These are phyloP conservation scores for Byssoonygena ceratinophila DNA, from an alignment of 2,329 filamentous ascomycete species.

Conservation along the genomic window DNA sequence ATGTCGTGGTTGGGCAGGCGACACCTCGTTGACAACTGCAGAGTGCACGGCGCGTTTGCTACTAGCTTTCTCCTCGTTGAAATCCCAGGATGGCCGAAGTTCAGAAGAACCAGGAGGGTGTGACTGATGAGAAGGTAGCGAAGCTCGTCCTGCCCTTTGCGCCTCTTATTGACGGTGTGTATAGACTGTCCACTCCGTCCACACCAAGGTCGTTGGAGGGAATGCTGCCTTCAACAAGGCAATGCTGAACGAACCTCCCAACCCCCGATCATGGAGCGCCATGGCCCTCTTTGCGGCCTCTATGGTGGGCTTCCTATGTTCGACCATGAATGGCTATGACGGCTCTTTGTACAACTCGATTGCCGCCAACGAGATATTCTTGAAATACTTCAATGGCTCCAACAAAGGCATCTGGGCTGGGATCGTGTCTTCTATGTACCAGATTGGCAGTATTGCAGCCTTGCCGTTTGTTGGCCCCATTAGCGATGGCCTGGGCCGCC, in stretches of 20 bases:
- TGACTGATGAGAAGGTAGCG: not conserved
- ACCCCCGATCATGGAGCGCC: slow-evolving; percentile 4
- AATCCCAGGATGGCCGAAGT: not conserved
- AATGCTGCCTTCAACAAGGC: slow-evolving; percentile 29
- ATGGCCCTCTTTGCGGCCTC: slow-evolving; percentile 17
- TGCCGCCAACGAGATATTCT: slow-evolving; percentile 39
- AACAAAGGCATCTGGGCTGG: slow-evolving; percentile 37
- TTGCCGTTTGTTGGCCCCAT: slow-evolving; percentile 40
- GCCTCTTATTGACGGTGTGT: not conserved
- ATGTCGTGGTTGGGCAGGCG: not conserved
- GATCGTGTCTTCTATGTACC: slow-evolving; percentile 40
- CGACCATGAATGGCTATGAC: slow-evolving; percentile 50
- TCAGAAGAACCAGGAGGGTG: not conserved
- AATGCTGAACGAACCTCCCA: slow-evolving; percentile 41
- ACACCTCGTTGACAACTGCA: not conserved
- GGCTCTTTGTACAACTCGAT: slow-evolving; percentile 47
- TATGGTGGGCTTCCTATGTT: slow-evolving; percentile 35
- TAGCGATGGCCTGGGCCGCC: slow-evolving; percentile 43
- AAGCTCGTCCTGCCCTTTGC: too few species aligned
- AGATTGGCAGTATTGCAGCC: slow-evolving; percentile 38
- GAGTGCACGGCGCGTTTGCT: not conserved
- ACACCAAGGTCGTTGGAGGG: not conserved
- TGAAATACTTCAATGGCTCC: slow-evolving; percentile 34
- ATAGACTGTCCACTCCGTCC: not conserved
- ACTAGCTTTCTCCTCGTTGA: not conserved